These are phyloP conservation scores for Cicer cuneatum DNA, from an alignment of 306 rosid species.

Conservation along the genomic window DNA sequence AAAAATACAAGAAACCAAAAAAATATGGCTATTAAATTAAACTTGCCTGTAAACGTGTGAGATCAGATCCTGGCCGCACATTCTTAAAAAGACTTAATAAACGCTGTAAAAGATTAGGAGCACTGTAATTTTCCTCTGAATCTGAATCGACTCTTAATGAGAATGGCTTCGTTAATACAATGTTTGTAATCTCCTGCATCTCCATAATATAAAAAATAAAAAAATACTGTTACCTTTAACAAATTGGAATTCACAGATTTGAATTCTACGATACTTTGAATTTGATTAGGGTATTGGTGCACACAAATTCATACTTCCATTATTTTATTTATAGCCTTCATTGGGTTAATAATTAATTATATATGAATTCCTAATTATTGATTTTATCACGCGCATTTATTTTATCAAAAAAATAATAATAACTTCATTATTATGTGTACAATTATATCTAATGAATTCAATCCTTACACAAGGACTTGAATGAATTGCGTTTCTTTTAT, in stretches of 20 bases:
- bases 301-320: background rate
- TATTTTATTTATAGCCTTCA: background rate
- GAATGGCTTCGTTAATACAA: slow-evolving; percentile 61
- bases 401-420: background rate
- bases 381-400: background rate
- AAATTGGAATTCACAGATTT: background rate
- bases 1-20: background rate
- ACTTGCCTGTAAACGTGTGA: slow-evolving; percentile 64
- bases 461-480: no score
- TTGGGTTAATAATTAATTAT: background rate
- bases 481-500: background rate
- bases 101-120: slow-evolving; percentile 67
- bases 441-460: background rate
- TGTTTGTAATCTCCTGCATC: slow-evolving; percentile 26
- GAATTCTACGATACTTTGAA: background rate
- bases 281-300: background rate
- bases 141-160: slow-evolving; percentile 48
- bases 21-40: background rate
- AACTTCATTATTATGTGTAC: background rate
- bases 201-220: background rate
- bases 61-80: slow-evolving; percentile 78
- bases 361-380: background rate
- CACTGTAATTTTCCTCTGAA: slow-evolving; percentile 46
- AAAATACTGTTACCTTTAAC: no score
- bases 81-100: slow-evolving; percentile 59